Base-by-base conservation (phyloP, 179 eudicot species). In the Silene coronaria region DNA sequence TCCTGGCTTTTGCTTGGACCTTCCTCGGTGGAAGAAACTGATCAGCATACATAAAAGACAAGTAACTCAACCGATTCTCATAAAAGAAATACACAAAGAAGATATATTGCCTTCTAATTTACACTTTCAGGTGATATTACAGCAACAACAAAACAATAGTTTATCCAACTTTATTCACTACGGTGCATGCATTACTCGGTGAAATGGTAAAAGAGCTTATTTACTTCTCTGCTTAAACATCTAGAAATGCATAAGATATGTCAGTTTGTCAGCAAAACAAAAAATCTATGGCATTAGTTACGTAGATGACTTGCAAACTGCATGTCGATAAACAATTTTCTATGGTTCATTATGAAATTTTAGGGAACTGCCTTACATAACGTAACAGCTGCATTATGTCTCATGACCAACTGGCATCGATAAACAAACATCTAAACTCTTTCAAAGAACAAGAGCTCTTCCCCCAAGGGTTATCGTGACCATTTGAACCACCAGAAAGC, bases 11-110 rank as follows among this genome's bases (percentile, higher is more conserved):
- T 87, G 87, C 98, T 80, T 84, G 87, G 64, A 96, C 99, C 79
- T 84, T 89, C 79, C 82, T 87, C 12, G 98, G 84, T 16, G 99
- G 96, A 80, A 96, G 86, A 89, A 89, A 85, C 99, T 96, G 85
- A 21, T 42, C 75, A 73, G 36, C 51, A 21, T 65, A 55, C 57
- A 63, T 32, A 23, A 65, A 22, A 67, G 42, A 65, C 32, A 21
- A 75, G 5, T 64, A 57, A 36, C 6, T 23, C 10, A 17, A 22
- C 26, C 3, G 23, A 51, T 51, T 42, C 34, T 61, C 36, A 22
- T 1, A 66, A 48, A 10, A 16, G 61, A 5, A 68, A 21, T 6
- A 34, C 14, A 23, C 34, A 63, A 36, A 60, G 5, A 26, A 12
- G 34, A 46, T 36, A 64, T 2, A 55, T 10, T 57, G 19, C 7